Percentiles rank a stretch among this genome's conserved stretches.
These are phyloP conservation scores for Blastobotrys niveus DNA, from an alignment of 1,139 yeast species.

Conservation along the genomic window DNA sequence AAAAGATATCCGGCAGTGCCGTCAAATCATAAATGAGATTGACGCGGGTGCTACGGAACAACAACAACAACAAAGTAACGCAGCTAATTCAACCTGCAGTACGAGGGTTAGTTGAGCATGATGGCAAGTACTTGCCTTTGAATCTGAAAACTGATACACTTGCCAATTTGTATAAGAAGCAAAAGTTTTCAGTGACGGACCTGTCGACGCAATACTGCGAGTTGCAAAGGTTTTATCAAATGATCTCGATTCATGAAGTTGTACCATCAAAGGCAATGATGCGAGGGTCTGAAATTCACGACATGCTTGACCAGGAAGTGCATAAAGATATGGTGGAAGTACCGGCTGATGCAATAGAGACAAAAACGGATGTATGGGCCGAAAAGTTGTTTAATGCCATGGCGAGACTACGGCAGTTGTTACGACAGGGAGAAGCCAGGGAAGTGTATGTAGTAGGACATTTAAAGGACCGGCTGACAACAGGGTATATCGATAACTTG, in stretches of 20 bases:
- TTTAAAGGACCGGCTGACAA: constrained; percentile 22
- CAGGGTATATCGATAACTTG: constrained; percentile 33
- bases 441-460: constrained; percentile 33
- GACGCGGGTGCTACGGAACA: constrained; percentile 2
- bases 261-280: constrained; percentile 20
- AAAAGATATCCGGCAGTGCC: constrained; percentile 37
- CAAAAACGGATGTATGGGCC: constrained; percentile 22
- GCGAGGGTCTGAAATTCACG: constrained; percentile 30
- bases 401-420: constrained; percentile 7
- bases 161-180: constrained; percentile 2
- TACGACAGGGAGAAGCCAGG: constrained; percentile 20
- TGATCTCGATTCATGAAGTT: constrained; percentile 11
- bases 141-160: constrained; percentile 1
- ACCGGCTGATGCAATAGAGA: constrained; percentile 8
- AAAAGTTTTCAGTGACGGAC: constrained; percentile 27
- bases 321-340: constrained; percentile 13
- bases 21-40: neutral
- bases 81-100: neutral
- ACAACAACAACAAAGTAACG: neutral
- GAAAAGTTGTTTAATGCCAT: constrained; percentile 15
- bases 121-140: constrained; percentile 11
- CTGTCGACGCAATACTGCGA: constrained; percentile 30
- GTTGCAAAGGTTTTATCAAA: constrained; percentile 23
- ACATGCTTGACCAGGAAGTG: constrained; percentile 25
- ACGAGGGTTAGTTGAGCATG: neutral